These are phyloP conservation scores for Alternaria novae-zelandiae DNA, from an alignment of 2,329 filamentous ascomycete genomes.

Conservation along the genomic window DNA sequence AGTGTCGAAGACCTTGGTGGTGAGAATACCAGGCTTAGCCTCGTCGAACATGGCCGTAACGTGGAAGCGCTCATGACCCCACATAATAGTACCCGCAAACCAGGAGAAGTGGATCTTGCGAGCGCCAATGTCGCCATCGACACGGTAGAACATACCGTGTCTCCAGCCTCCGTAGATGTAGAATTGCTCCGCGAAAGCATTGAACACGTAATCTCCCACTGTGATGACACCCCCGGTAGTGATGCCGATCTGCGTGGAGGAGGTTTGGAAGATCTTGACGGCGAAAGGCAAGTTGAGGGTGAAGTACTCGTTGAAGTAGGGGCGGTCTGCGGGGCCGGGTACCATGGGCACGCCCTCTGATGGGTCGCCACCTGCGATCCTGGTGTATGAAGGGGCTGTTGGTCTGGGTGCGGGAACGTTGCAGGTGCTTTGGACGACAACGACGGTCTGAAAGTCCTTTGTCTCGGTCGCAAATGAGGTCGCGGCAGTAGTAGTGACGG, in stretches of 20 bases:
- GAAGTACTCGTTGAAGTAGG: not conserved
- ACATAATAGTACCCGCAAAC: not conserved
- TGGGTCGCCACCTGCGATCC: not conserved
- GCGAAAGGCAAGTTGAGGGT: not conserved
- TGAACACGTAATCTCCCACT: not conserved
- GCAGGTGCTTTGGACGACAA: not conserved
- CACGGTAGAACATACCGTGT: not conserved
- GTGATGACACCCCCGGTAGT: not conserved
- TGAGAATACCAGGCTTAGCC: not conserved
- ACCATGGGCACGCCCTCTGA: not conserved
- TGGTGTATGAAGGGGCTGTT: not conserved
- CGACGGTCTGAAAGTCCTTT: not conserved
- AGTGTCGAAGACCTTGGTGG: not conserved
- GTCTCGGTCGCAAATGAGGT: not conserved
- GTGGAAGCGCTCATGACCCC: not conserved
- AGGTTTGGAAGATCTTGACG: not conserved
- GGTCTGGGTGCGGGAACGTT: not conserved
- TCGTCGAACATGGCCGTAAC: not conserved
- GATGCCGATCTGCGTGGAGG: not conserved
- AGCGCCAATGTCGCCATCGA: not conserved
- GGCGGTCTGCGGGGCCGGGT: not conserved
- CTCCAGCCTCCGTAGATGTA: not conserved
- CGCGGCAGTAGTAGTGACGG: not conserved
- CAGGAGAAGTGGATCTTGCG: not conserved
- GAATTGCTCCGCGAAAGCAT: not conserved